Base-by-base conservation (phyloP, 495 filamentous ascomycete species). In the Astrothelium subdiscretum region DNA sequence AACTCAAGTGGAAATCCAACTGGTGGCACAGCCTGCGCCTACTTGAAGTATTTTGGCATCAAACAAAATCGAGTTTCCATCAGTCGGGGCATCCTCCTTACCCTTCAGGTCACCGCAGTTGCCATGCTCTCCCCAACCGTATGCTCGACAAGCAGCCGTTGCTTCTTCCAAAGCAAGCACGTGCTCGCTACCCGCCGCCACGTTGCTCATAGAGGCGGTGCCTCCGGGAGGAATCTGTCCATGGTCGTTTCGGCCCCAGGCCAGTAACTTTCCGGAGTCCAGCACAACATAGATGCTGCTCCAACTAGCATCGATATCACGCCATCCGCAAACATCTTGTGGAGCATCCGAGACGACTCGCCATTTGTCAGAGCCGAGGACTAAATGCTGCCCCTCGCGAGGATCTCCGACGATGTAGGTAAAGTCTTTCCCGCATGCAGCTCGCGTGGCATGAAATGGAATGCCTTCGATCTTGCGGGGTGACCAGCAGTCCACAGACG, bases 121-220 rank as follows among this genome's bases (percentile, higher is more conserved):
- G 12, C 94, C 94, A 80, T 98, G 94, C 76, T 96, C 90, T 1
- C 91, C 91, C 92, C 94, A 98, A 18, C 94, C 94, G 88, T 91
- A 97, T 2, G 86, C 81, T 42, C 90, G 71, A 13, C 96, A 74
- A 24, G 68, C 74, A 0, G 83, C 81, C 15, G 5, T 29, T 57
- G 80, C 76, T n/a, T 73, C 75, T 2, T 85, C 80, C 31, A 91
- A 67, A 10, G 83, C 89, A 65, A 97, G 66, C 13, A 78, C 83
- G 75, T 98, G 94, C 74, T 97, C 92, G 69, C 91, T 96, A 0
- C 94, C 94, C 48, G 85, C 85, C 18, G 88, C 89, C 15, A 97
- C 75, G 20, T 77, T 69, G 20, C 74, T 69, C 27, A 86, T 66
- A 2, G 60, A 42, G 3, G 81, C 81, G 31, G 91, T 65, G 26